phyloP scores from a whole-genome alignment of 106 monocot genomes.

The Iris macrosiphon region DNA sequence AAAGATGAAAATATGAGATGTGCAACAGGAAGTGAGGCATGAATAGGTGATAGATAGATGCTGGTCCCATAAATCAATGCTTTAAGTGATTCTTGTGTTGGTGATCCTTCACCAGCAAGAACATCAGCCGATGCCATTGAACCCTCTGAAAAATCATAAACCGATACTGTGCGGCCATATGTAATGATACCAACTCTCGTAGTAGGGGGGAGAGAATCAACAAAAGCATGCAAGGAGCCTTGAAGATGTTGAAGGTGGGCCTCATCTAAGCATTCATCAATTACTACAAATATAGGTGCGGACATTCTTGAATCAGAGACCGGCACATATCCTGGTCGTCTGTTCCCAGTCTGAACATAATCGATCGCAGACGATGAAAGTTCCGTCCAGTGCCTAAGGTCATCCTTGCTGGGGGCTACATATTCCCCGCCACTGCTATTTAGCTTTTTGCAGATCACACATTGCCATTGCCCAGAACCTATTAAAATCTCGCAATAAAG shows the following conservation, averaged over 20 bases:
- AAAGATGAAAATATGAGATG: constrained; percentile 93
- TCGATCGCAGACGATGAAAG: constrained; percentile 61
- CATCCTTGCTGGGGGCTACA: constrained; percentile 54
- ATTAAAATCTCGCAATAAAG: constrained; percentile 69
- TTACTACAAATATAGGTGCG: constrained; percentile 78
- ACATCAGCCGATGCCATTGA: constrained; percentile 90
- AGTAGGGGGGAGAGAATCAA: constrained; percentile 76
- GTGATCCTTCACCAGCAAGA: constrained; percentile 79
- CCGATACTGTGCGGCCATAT: constrained; percentile 91
- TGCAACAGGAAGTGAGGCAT: constrained; percentile 75
- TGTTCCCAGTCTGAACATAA: constrained; percentile 75
- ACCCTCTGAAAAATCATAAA: constrained; percentile 98
- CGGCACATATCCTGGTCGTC: constrained; percentile 67
- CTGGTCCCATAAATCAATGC: constrained; percentile 94
- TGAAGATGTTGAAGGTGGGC: constrained; percentile 89
- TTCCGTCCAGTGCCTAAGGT: constrained; percentile 62
- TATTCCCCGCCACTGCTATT: constrained; percentile 78
- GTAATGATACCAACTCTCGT: constrained; percentile 82
- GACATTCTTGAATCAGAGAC: constrained; percentile 66
- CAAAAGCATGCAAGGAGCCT: constrained; percentile 95
- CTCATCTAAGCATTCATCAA: constrained; percentile 98
- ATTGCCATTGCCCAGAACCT: constrained; percentile 94
- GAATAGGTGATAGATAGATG: constrained; percentile 75
- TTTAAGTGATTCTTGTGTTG: constrained; percentile 73
- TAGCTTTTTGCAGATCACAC: constrained; percentile 81